A percentile compares a stretch with the other conserved stretches of the same genome.
phyloP scores from a whole-genome alignment of 768 basidiomycete genomes.

The Suillus lakei region DNA sequence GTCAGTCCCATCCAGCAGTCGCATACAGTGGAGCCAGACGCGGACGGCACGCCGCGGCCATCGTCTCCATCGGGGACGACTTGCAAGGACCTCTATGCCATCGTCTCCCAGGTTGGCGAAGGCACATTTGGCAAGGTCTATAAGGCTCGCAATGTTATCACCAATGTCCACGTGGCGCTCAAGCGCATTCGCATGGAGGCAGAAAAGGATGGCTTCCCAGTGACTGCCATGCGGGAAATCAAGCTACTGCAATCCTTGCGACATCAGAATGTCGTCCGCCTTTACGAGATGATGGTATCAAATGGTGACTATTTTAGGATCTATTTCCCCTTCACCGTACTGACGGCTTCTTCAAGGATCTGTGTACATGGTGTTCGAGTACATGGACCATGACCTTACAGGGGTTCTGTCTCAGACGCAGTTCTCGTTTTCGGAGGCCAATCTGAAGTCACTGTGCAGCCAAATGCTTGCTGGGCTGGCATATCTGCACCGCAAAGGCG shows the following conservation, averaged over 20 bases:
- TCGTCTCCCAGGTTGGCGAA: conserved; percentile 94
- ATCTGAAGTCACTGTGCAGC: conserved; percentile 93
- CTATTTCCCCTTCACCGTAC: neutral
- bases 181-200: conserved; percentile 98
- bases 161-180: conserved; percentile 81
- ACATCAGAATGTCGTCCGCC: conserved; percentile 86
- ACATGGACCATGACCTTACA: conserved; percentile 98
- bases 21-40: conserved; percentile 27
- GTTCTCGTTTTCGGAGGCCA: conserved; percentile 81
- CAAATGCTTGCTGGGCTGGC: conserved; percentile 96
- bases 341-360: conserved; percentile 59
- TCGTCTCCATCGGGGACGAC: conserved; percentile 33
- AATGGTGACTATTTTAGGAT: conserved; percentile 61
- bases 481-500: conserved; percentile 94
- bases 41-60: conserved; percentile 30
- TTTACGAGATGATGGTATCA: conserved; percentile 99
- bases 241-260: conserved; percentile 91
- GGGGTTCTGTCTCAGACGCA: conserved; percentile 92
- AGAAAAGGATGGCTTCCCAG: conserved; percentile 97
- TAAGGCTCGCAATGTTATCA: conserved; percentile 86
- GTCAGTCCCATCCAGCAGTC: conserved; percentile 22
- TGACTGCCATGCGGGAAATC: conserved; percentile 99
- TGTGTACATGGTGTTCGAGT: conserved; percentile 99
- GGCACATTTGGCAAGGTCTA: conserved; percentile 99
- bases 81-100: conserved; percentile 73